Base-by-base conservation (phyloP, 345 rosid genomes). In the Populus deltoides region DNA sequence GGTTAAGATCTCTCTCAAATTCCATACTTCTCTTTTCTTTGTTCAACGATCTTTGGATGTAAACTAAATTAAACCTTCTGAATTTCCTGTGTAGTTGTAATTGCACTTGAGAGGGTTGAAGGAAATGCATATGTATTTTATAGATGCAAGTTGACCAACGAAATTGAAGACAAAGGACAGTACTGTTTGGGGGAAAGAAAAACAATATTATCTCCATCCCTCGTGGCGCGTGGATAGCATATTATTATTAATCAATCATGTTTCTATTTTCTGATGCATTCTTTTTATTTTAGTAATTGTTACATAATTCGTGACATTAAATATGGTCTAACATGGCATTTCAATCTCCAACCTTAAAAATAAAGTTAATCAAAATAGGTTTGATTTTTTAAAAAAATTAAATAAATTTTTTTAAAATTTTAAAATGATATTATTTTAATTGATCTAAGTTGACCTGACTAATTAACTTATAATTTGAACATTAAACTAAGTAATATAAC, bases 1-100 rank as follows among this genome's bases (percentile, higher is more conserved):
- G 79, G 55, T 85, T 82, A 22, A 88, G 86, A 27, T 84, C 85
- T 75, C 80, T 82, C 68, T 80, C 81, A n/a, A 71, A 83, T 29
- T 41, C 81, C 86, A 83, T 83, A 6, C 17, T 20, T 63, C 39
- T 36, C 18, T 15, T 45, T 47, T 35, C 25, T 27, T 15, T 15
- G 16, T 45, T 25, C 36, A 16, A 49, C 49, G 7, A 20, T 59
- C 27, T 33, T 10, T 18, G 57, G 11, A 66, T n/a, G 17, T 13
- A 66, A 31, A 18, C 22, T 67, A 11, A 9, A 59, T 1, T 59
- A 59, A 10, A 12, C 25, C 25, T 11, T 24, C 29, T 3, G 29
- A 9, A 59, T n/a, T 68, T 36, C 31, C 53, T 35, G 41, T 35
- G 66, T 38, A 53, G 62, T 65, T 55, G 68, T 6, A 20, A n/a